Percentiles rank a stretch among this genome's conserved stretches.
Conservation (phyloP, 2,329 filamentous ascomycete species). For the Fusarium praegraminearum region DNA sequence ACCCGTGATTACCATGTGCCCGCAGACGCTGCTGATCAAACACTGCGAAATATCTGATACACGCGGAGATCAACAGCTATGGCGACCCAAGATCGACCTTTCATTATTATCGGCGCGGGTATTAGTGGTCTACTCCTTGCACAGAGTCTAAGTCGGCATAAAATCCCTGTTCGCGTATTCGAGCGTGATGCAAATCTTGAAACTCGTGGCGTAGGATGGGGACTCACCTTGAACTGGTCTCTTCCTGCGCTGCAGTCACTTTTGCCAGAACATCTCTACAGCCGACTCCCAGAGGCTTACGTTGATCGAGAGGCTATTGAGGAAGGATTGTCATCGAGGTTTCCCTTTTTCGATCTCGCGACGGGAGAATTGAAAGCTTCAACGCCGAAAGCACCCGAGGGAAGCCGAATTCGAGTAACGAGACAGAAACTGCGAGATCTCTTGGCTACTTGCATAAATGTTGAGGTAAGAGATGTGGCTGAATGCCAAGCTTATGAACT, state of each 20-base stretch:
- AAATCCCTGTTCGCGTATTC: conserved; percentile 61
- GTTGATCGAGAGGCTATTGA: conserved; percentile 65
- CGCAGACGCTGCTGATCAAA: not conserved
- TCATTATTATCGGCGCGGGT: conserved; percentile 55
- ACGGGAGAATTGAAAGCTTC: conserved; percentile 57
- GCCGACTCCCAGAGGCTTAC: conserved; percentile 62
- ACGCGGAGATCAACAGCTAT: not conserved
- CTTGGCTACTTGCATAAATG: conserved; percentile 59
- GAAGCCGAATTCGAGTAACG: conserved; percentile 61
- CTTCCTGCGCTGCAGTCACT: conserved; percentile 64
- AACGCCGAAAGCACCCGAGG: conserved; percentile 59
- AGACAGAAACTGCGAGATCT: conserved; percentile 60
- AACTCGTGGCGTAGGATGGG: conserved; percentile 68
- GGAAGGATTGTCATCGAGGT: conserved; percentile 60
- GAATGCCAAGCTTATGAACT: rapidly evolving
- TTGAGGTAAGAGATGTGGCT: conserved; percentile 54
- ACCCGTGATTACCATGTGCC: not conserved
- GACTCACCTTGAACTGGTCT: conserved; percentile 73
- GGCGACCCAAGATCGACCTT: conserved; percentile 27
- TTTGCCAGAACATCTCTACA: conserved; percentile 60
- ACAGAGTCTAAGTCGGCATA: conserved; percentile 50
- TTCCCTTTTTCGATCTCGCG: conserved; percentile 68
- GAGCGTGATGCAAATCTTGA: conserved; percentile 63
- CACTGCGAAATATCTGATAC: not conserved
- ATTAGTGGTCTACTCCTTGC: conserved; percentile 55